Conservation (phyloP, 2,329 filamentous ascomycete species). For the Aspergillus flavus region DNA sequence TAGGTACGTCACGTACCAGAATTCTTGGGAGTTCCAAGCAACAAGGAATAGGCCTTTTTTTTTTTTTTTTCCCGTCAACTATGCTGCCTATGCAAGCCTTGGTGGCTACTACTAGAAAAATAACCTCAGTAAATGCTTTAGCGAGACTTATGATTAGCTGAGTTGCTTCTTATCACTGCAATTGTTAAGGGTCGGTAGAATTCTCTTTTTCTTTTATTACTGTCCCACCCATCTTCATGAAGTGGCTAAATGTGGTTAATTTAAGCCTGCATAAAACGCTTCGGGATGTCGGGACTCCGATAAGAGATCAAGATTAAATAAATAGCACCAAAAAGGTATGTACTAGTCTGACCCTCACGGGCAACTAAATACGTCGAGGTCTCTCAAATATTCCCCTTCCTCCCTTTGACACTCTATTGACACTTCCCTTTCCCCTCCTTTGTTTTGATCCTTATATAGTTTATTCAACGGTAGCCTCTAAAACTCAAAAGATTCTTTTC, state of each 20-base stretch:
- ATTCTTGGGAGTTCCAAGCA: too few species aligned
- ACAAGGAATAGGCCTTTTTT: too few species aligned
- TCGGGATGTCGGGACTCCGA: slow-evolving; percentile 21
- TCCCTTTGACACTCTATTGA: not conserved
- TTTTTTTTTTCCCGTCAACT: not conserved
- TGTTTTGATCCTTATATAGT: not conserved
- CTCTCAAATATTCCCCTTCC: not conserved
- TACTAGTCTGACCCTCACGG: not conserved
- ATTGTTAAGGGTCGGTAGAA: not conserved
- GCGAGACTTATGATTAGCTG: not conserved
- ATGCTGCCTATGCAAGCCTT: not conserved
- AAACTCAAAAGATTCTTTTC: not conserved
- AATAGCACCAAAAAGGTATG: not conserved
- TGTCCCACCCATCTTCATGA: not conserved
- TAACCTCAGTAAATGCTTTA: not conserved
- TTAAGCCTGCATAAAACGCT: slow-evolving; percentile 13
- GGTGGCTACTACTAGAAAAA: not conserved
- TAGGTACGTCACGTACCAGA: too few species aligned
- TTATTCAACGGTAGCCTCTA: not conserved
- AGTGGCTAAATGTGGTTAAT: not conserved
- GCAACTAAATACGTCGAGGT: not conserved
- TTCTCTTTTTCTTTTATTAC: not conserved
- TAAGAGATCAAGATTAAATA: not conserved
- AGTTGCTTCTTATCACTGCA: not conserved
- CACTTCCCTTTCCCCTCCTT: not conserved